Base-by-base conservation (phyloP, 768 basidiomycete genomes). In the Tulasnella sp. region DNA sequence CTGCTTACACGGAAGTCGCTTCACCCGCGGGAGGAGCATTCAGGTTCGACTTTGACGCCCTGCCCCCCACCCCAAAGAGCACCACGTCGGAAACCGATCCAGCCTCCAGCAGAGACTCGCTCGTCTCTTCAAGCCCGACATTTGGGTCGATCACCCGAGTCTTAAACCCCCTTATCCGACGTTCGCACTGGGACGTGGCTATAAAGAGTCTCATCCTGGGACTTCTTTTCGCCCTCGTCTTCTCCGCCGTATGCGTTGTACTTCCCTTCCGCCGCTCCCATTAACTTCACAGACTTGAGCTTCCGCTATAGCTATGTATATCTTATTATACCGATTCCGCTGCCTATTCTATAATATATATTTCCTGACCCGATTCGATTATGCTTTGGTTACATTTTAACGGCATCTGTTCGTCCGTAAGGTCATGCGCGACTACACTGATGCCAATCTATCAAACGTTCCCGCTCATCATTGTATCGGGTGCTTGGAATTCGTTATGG, bases 151-250 rank as follows among this genome's bases (percentile, higher is more conserved):
- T 94, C 78, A 94, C 94, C 62, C 88, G 87, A 48, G 87, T 94
- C 27, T 87, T 92, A 75, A 92, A 88, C 80, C 91, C 92, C n/a
- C 87, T 92, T 78, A 89, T 94, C 74, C 88, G 89, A 76, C 88
- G 94, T 27, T 92, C 90, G 3, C 94, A 95, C 82, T 94, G 94
- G 93, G 93, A 94, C 84, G 92, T 95, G 39, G 92, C 94, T 34
- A 85, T 92, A 34, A 87, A 92, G 48, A 91, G 91, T 2, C 85
- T 89, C 36, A 34, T 91, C 19, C 76, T 86, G 0, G 83, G 85
- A 24, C 84, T 89, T 40, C 34, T 91, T 18, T 75, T 86, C 0
- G 83, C 85, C 27, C 79, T 83, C 3, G 71, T 81, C 3, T 77
- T 87, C 24, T 78, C 85, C 9, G 86, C 83, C 18, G 82, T 76